phyloP scores from a whole-genome alignment of 2,329 filamentous ascomycete genomes.

The Sclerotinia spermophila region DNA sequence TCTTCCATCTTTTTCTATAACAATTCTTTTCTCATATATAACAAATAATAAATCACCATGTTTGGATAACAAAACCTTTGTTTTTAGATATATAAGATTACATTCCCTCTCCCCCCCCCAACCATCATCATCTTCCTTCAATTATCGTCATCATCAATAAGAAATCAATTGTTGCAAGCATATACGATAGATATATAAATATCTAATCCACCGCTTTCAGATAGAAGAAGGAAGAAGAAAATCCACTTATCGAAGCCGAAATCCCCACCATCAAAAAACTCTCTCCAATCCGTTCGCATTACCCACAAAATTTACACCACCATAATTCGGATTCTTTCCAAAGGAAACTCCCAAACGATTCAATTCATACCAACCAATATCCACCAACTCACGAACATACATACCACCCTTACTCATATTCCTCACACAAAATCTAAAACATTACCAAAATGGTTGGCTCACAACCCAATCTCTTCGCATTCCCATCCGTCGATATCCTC shows the following conservation, averaged over 20 bases:
- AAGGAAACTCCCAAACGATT: not conserved
- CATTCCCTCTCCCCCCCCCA: not conserved
- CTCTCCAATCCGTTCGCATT: not conserved
- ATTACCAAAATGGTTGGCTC: constrained; percentile 29
- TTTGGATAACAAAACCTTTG: not conserved
- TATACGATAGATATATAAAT: too few relatives aligned
- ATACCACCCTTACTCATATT: not conserved
- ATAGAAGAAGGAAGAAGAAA: not conserved
- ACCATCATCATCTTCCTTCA: not conserved
- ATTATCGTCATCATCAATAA: not conserved
- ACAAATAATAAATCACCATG: too few relatives aligned
- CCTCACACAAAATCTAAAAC: not conserved
- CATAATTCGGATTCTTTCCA: not conserved
- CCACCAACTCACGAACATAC: not conserved
- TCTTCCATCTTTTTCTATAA: not conserved
- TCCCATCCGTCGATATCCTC: constrained; percentile 65
- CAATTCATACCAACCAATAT: not conserved
- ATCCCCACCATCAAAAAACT: constrained; percentile 8
- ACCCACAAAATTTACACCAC: constrained; percentile 1
- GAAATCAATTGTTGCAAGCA: not conserved
- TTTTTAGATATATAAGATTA: too few relatives aligned
- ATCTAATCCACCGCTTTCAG: constrained; percentile 10
- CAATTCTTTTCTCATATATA: too few relatives aligned
- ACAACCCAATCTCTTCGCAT: constrained; percentile 72
- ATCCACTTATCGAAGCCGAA: constrained; percentile 4